A percentile compares a stretch with the other conserved stretches of the same genome.
These are phyloP conservation scores for Vachellia pachyceras DNA, from an alignment of 306 rosid genomes.

Conservation along the genomic window DNA sequence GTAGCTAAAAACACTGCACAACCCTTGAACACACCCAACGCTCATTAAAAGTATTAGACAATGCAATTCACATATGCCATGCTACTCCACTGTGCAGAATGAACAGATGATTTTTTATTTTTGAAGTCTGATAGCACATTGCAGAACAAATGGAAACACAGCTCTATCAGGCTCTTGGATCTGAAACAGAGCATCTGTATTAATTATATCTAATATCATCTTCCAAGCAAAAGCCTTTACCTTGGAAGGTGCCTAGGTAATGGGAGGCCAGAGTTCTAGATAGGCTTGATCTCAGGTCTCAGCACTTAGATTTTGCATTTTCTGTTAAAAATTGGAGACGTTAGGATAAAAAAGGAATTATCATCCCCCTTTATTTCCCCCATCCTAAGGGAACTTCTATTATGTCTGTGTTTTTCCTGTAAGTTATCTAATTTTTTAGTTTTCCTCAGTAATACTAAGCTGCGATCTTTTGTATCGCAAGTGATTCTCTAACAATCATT, in stretches of 20 bases:
- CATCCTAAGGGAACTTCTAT: background rate
- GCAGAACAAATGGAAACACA: background rate
- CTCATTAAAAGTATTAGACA: background rate
- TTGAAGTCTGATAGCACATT: background rate
- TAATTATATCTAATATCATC: background rate
- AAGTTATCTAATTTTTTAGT: background rate
- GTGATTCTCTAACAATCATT: background rate
- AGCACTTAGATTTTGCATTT: background rate
- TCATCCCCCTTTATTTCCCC: background rate
- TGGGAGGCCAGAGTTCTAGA: background rate
- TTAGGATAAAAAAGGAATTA: background rate
- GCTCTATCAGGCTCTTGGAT: background rate
- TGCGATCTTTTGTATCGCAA: background rate
- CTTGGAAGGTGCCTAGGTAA: background rate
- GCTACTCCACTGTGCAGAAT: background rate
- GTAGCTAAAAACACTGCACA: background rate
- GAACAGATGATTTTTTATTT: background rate
- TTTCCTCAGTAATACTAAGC: background rate
- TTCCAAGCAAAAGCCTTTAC: background rate
- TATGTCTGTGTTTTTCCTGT: background rate
- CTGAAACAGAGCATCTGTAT: background rate
- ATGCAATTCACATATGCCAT: background rate
- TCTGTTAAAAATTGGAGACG: background rate
- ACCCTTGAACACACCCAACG: background rate
- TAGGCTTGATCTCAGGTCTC: background rate